Conservation (phyloP, 2,329 filamentous ascomycete genomes). For the Botrytis aclada region DNA sequence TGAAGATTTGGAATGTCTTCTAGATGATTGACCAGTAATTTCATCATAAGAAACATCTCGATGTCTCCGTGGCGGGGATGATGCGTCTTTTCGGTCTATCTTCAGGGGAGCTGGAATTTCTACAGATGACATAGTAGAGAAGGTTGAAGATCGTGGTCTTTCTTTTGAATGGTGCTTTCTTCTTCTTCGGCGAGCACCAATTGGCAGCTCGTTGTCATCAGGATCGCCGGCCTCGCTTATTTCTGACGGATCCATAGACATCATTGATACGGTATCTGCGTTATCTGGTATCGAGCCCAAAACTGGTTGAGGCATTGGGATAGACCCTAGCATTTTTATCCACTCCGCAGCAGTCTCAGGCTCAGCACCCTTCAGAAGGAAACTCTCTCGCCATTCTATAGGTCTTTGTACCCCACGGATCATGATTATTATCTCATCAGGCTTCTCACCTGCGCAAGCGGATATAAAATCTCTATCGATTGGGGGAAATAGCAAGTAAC, state of each 20-base stretch:
- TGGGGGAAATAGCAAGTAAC: constrained; percentile 89
- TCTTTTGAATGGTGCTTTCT: constrained; percentile 21
- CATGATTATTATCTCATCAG: constrained; percentile 80
- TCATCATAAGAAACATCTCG: constrained; percentile 11
- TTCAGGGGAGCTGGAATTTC: constrained; percentile 3
- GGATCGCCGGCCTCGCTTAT: constrained; percentile 18
- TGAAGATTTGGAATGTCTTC: constrained; percentile 9
- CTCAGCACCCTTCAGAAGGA: constrained; percentile 68
- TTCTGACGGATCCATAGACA: constrained; percentile 15
- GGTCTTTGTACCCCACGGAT: constrained; percentile 66
- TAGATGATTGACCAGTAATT: background rate
- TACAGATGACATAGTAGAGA: background rate
- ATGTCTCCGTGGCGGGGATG: constrained; percentile 5
- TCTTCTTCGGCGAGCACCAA: constrained; percentile 34
- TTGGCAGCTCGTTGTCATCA: constrained; percentile 32
- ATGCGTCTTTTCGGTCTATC: constrained; percentile 4
- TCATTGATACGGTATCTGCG: constrained; percentile 20
- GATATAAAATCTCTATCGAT: constrained; percentile 72
- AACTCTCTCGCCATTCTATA: constrained; percentile 77
- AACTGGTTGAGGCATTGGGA: constrained; percentile 54
- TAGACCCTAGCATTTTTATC: constrained; percentile 68
- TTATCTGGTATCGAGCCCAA: constrained; percentile 16
- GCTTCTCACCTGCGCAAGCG: constrained; percentile 68
- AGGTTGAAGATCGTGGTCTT: constrained; percentile 19
- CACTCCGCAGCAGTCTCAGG: constrained; percentile 69